A percentile compares a stretch with the other conserved stretches of the same genome.
Evolutionary conservation across 23 red algal genomes (phyloP).

Genomic region (Pyropia yezoensis): DNA sequence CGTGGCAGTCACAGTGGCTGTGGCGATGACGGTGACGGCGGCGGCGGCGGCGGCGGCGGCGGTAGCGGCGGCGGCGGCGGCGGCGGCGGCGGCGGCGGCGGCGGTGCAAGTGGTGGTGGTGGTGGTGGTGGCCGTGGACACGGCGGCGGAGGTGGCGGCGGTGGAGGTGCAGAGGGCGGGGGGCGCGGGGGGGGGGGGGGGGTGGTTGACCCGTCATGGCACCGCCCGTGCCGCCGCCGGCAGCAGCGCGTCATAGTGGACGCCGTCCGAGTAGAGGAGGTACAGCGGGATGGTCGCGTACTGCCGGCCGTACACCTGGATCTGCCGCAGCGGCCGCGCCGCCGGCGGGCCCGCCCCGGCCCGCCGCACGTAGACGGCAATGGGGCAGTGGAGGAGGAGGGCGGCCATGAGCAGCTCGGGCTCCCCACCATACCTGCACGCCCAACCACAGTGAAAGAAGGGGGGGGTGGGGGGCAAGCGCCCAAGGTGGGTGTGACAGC

Average conservation of each 20-base stretch:
- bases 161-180: too few species aligned
- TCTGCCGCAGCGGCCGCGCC: slow-evolving; percentile 31
- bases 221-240: not conserved
- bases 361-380: slow-evolving; percentile 57
- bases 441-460: not conserved
- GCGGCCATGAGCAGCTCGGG: slow-evolving; percentile 83
- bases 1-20: too few species aligned
- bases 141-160: too few species aligned
- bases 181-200: too few species aligned
- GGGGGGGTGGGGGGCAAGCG: too few species aligned
- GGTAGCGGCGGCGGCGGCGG: too few species aligned
- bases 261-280: slow-evolving; percentile 70
- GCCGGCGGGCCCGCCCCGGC: not conserved
- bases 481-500: not conserved
- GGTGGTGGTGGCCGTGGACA: too few species aligned
- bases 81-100: too few species aligned
- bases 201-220: too few species aligned
- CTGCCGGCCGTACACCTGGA: slow-evolving; percentile 89
- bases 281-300: slow-evolving; percentile 49
- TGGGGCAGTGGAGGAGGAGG: slow-evolving; percentile 66
- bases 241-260: slow-evolving; percentile 82
- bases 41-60: too few species aligned
- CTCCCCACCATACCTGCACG: slow-evolving; percentile 52
- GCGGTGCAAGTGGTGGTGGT: too few species aligned
- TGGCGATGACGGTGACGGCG: too few species aligned